These are phyloP conservation scores for Plectosphaerella cucumerina DNA, from an alignment of 2,329 filamentous ascomycete genomes.

Conservation along the genomic window DNA sequence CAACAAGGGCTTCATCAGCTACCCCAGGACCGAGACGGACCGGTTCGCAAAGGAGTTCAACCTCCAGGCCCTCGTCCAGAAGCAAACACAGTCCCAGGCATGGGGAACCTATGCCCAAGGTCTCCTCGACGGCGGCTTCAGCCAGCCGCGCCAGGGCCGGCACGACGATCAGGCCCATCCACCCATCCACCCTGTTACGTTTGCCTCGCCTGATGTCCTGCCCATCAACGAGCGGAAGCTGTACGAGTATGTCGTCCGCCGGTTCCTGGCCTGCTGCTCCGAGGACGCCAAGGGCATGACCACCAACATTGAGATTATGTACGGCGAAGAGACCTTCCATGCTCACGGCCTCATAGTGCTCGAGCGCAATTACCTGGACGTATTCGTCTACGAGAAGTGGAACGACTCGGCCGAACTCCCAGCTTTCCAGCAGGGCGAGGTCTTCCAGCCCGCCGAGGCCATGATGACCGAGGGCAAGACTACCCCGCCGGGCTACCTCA, in stretches of 20 bases:
- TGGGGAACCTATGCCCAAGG: constrained; percentile 82
- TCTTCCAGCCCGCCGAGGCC: constrained; percentile 83
- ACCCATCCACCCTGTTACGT: constrained; percentile 93
- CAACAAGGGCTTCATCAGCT: constrained; percentile 94
- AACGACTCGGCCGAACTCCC: constrained; percentile 81
- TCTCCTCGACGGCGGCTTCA: constrained; percentile 72
- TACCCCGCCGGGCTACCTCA: constrained; percentile 76
- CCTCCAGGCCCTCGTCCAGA: constrained; percentile 72
- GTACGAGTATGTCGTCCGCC: constrained; percentile 88
- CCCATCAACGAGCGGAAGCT: constrained; percentile 68
- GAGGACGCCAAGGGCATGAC: constrained; percentile 85
- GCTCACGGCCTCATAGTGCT: constrained; percentile 81
- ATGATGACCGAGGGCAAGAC: constrained; percentile 91
- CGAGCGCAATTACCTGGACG: constrained; percentile 88
- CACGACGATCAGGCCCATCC: constrained; percentile 97
- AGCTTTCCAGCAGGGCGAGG: constrained; percentile 72
- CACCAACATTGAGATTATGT: constrained; percentile 80
- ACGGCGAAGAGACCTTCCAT: constrained; percentile 78
- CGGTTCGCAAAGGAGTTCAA: constrained; percentile 91
- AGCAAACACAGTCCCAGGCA: constrained; percentile 69
- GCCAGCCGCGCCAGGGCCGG: constrained; percentile 73
- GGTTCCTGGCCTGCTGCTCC: constrained; percentile 93
- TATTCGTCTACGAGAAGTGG: constrained; percentile 97
- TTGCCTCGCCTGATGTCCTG: constrained; percentile 61
- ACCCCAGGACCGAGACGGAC: constrained; percentile 95